These are phyloP conservation scores for Pseudogymnoascus sp. DNA, from an alignment of 2,329 filamentous ascomycete genomes.

Conservation along the genomic window DNA sequence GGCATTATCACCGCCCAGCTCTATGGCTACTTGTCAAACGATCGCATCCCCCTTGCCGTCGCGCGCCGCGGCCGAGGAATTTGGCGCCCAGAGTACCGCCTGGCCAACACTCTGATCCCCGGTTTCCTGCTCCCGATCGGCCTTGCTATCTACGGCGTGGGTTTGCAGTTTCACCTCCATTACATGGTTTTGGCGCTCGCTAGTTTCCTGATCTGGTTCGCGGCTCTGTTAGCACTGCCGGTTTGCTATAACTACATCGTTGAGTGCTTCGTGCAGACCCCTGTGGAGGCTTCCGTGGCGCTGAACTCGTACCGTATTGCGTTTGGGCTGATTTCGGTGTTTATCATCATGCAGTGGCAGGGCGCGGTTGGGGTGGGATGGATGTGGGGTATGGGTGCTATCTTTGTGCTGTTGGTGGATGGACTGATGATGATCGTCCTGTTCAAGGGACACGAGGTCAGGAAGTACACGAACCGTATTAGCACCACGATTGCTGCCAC, in stretches of 20 bases:
- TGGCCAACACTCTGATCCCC: slow-evolving; percentile 10
- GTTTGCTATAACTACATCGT: neutral
- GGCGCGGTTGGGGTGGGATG: neutral
- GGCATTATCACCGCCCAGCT: slow-evolving; percentile 32
- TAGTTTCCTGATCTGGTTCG: neutral
- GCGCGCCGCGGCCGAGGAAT: slow-evolving; percentile 17
- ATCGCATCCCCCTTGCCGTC: slow-evolving; percentile 31
- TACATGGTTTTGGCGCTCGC: slow-evolving; percentile 14
- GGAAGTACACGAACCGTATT: neutral
- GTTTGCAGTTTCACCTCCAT: slow-evolving; percentile 20
- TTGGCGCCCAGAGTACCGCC: slow-evolving; percentile 24
- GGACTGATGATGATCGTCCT: neutral
- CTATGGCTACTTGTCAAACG: slow-evolving; percentile 33
- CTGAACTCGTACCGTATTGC: neutral
- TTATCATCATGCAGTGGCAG: neutral
- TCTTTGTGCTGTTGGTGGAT: neutral
- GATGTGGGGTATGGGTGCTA: neutral
- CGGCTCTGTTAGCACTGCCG: neutral
- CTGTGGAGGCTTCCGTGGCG: neutral
- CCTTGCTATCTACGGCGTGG: slow-evolving; percentile 32
- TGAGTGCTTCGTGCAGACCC: neutral
- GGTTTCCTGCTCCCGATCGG: slow-evolving; percentile 25
- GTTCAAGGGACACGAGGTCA: neutral
- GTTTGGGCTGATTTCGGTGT: neutral
- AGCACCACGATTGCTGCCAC: neutral